Conservation (phyloP, 345 rosid genomes). For the Pugionium cornutum region DNA sequence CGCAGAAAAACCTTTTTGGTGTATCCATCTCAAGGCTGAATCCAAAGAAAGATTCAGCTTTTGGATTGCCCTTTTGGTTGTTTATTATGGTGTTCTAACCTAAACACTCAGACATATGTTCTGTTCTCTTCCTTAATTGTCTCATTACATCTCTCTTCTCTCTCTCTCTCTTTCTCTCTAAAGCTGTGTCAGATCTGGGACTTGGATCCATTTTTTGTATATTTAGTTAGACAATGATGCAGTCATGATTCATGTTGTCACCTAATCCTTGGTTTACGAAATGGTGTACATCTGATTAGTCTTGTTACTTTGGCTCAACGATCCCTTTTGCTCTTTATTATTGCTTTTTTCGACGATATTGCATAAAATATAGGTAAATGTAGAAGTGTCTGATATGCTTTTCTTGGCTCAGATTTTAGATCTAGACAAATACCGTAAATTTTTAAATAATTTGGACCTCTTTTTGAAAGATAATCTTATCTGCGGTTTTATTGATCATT, state of each 20-base stretch:
- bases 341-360: background rate
- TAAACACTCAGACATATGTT: constrained; percentile 43
- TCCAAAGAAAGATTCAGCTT: constrained; percentile 40
- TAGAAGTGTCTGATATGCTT: background rate
- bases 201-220: constrained; percentile 30
- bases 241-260: constrained; percentile 39
- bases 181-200: constrained; percentile 43
- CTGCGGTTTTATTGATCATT: no score
- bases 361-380: constrained; percentile 13
- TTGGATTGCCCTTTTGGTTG: constrained; percentile 46
- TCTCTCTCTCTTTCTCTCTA: constrained; percentile 35
- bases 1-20: constrained; percentile 28
- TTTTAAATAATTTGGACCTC: background rate
- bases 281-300: constrained; percentile 4
- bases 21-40: constrained; percentile 32
- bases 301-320: background rate
- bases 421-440: background rate
- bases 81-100: constrained; percentile 36
- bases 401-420: background rate
- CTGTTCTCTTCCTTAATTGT: constrained; percentile 38
- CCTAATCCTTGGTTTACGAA: constrained; percentile 30
- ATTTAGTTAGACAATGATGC: constrained; percentile 45
- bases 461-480: background rate
- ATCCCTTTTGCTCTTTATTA: background rate
- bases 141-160: constrained; percentile 31